Evolutionary conservation across 2,329 filamentous ascomycete genomes (phyloP).

Genomic region (Ceratocystiopsis sp.): DNA sequence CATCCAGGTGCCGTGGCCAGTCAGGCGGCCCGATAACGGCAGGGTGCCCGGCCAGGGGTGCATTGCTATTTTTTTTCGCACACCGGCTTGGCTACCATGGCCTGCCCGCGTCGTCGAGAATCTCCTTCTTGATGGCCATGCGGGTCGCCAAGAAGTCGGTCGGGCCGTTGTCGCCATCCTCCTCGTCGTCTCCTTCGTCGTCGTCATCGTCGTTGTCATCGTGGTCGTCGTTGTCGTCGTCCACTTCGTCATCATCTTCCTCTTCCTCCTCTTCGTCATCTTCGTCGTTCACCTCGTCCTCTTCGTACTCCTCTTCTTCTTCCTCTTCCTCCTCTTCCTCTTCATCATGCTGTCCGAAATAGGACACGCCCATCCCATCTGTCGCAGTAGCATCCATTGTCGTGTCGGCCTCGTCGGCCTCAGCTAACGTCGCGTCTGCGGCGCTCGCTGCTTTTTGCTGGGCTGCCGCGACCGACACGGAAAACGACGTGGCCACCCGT

Average conservation of each 20-base stretch:
- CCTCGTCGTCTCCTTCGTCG: constrained; percentile 2
- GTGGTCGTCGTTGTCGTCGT: not conserved
- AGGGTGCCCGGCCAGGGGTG: too few relatives aligned
- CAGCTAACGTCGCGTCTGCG: not conserved
- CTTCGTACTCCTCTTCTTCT: constrained; percentile 4
- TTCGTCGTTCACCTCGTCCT: constrained; percentile 3
- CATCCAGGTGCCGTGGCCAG: too few relatives aligned
- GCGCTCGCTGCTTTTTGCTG: not conserved
- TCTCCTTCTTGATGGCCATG: constrained; percentile 2
- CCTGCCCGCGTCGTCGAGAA: constrained; percentile 1
- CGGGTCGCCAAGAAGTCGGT: not conserved
- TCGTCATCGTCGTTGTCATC: constrained; percentile 2
- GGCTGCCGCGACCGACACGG: constrained; percentile 5
- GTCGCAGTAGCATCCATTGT: not conserved
- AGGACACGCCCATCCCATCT: not conserved
- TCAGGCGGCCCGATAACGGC: too few relatives aligned
- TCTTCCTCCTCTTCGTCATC: constrained; percentile 3
- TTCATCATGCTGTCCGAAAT: not conserved
- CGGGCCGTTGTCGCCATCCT: not conserved
- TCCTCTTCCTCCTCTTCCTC: constrained; percentile 1
- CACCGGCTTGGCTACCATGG: too few relatives aligned
- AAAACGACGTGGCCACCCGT: constrained; percentile 6
- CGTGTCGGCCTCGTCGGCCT: constrained; percentile 2
- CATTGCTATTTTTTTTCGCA: too few relatives aligned
- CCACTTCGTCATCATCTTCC: constrained; percentile 1